phyloP scores from a whole-genome alignment of 768 basidiomycete species.

The Hericium erinaceus region DNA sequence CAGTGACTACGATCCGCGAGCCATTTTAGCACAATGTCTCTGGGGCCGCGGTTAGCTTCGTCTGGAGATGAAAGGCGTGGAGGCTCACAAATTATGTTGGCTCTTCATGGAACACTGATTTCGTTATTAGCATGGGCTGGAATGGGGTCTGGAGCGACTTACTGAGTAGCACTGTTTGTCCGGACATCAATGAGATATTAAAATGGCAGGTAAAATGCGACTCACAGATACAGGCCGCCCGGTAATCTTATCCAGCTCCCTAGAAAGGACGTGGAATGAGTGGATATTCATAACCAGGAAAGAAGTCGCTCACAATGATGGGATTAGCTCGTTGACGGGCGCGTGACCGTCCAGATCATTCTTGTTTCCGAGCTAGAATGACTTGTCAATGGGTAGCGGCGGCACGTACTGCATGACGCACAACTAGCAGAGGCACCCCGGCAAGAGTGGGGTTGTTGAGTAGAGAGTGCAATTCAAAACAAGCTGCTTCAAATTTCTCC shows the following conservation, averaged over 20 bases:
- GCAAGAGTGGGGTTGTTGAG: constrained; percentile 53
- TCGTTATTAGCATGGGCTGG: background rate
- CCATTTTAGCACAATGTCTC: constrained; percentile 87
- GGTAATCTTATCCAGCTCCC: constrained; percentile 71
- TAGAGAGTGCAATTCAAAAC: constrained; percentile 78
- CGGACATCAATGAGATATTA: background rate
- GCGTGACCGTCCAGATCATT: constrained; percentile 77
- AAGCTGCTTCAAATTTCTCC: constrained; percentile 75
- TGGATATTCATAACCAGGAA: background rate
- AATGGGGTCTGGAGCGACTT: background rate
- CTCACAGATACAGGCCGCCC: constrained; percentile 81
- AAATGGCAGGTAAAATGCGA: constrained; percentile 9
- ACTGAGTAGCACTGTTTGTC: constrained; percentile 68
- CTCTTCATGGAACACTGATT: constrained; percentile 91
- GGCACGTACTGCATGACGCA: constrained; percentile 28
- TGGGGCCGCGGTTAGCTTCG: constrained; percentile 19
- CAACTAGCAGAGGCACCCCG: constrained; percentile 77
- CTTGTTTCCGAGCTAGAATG: constrained; percentile 77
- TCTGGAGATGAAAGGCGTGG: background rate
- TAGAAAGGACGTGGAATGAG: constrained; percentile 15
- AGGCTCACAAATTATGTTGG: constrained; percentile 78
- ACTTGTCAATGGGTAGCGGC: background rate
- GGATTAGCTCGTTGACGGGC: constrained; percentile 76
- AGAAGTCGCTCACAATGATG: constrained; percentile 45
- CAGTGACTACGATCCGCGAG: constrained; percentile 67